Evolutionary conservation across 1,139 yeast genomes (phyloP).

Genomic region (Taiozyma onychis): DNA sequence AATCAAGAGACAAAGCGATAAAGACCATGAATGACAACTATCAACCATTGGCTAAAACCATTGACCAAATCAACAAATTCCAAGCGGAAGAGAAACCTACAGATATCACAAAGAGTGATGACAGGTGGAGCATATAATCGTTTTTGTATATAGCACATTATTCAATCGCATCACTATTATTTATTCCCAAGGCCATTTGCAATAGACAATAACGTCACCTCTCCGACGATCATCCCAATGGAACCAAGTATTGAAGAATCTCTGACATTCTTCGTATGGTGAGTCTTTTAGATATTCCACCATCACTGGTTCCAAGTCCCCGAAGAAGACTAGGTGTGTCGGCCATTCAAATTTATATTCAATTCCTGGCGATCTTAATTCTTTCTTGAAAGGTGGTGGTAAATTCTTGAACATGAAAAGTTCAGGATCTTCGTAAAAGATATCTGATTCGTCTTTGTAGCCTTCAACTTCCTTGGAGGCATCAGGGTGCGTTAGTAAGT

Average conservation of each 20-base stretch:
- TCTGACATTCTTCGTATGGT: conserved; percentile 40
- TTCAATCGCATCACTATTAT: not conserved
- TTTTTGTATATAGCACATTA: not conserved
- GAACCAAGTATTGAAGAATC: conserved; percentile 71
- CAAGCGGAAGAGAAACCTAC: not conserved
- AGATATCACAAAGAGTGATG: conserved; percentile 1
- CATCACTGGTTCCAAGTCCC: conserved; percentile 48
- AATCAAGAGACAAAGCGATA: conserved; percentile 14
- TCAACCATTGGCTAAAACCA: conserved; percentile 12
- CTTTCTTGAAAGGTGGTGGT: conserved; percentile 29
- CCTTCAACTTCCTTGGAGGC: conserved; percentile 25
- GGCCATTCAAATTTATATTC: conserved; percentile 56
- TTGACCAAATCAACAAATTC: conserved; percentile 10
- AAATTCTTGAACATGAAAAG: conserved; percentile 44
- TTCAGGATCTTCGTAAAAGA: conserved; percentile 63
- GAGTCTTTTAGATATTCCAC: conserved; percentile 33
- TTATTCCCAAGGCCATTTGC: conserved; percentile 31
- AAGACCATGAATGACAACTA: conserved; percentile 14
- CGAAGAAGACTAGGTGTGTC: conserved; percentile 63
- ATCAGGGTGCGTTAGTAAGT: conserved; percentile 21
- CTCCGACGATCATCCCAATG: conserved; percentile 84
- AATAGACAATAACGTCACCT: conserved; percentile 48
- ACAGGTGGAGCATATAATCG: conserved; percentile 20
- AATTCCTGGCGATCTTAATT: conserved; percentile 21
- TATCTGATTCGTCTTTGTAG: conserved; percentile 85